phyloP scores from a whole-genome alignment of 2,329 filamentous ascomycete genomes.

The Aspergillus sp. region DNA sequence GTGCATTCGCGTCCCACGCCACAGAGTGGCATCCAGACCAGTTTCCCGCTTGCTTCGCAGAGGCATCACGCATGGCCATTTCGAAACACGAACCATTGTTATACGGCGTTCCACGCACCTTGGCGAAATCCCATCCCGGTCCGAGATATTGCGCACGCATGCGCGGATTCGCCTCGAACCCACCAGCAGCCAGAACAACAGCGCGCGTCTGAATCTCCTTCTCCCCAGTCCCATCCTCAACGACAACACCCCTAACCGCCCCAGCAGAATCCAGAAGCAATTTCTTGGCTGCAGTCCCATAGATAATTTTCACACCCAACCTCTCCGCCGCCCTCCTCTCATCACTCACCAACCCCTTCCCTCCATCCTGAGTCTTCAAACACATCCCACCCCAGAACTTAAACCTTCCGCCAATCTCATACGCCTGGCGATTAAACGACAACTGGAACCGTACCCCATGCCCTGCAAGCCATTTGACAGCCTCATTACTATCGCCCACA shows the following conservation, averaged over 20 bases:
- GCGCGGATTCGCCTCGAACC: slow-evolving; percentile 65
- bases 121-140: slow-evolving; percentile 65
- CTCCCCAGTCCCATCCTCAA: slow-evolving; percentile 20
- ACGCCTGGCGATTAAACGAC: slow-evolving; percentile 69
- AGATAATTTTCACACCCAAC: slow-evolving; percentile 52
- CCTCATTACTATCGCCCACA: slow-evolving; percentile 55
- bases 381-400: slow-evolving; percentile 71
- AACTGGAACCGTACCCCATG: slow-evolving; percentile 64
- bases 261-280: slow-evolving; percentile 27
- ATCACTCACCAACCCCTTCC: slow-evolving; percentile 62
- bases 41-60: slow-evolving; percentile 59
- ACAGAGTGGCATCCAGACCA: slow-evolving; percentile 69
- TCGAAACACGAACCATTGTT: slow-evolving; percentile 65
- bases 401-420: slow-evolving; percentile 62
- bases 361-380: slow-evolving; percentile 63
- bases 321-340: slow-evolving; percentile 50
- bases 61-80: slow-evolving; percentile 57
- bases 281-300: slow-evolving; percentile 49
- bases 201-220: slow-evolving; percentile 26
- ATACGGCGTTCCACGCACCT: slow-evolving; percentile 66
- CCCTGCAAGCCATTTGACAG: slow-evolving; percentile 60
- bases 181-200: slow-evolving; percentile 55
- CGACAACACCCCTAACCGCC: slow-evolving; percentile 27
- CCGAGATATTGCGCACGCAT: slow-evolving; percentile 62
- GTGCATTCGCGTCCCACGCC: slow-evolving; percentile 68